Percentiles rank a stretch among this genome's conserved stretches.
These are phyloP conservation scores for Talaromyces amestolkiae DNA, from an alignment of 2,329 filamentous ascomycete species.

Conservation along the genomic window DNA sequence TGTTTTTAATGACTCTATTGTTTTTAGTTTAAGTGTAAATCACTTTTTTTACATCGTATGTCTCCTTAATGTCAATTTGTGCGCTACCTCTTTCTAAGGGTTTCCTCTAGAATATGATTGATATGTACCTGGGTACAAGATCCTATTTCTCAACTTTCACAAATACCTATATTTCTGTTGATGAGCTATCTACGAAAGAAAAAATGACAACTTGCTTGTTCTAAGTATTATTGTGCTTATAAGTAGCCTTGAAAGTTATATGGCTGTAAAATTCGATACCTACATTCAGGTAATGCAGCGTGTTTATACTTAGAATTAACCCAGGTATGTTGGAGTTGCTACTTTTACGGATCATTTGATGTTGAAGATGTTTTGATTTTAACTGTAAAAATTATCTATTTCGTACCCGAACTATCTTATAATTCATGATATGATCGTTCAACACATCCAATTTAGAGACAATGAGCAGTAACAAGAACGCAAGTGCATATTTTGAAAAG, in stretches of 20 bases:
- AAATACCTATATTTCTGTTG: neutral
- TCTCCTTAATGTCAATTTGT: neutral
- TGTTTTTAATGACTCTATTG: neutral
- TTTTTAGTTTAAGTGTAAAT: neutral
- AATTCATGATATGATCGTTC: neutral
- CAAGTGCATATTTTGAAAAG: neutral
- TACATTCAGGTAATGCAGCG: neutral
- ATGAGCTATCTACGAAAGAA: neutral
- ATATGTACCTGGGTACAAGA: neutral
- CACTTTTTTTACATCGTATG: neutral
- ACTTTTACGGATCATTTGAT: neutral
- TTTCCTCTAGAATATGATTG: neutral
- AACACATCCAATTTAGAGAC: neutral
- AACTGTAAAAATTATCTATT: constrained; percentile 9
- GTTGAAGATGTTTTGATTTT: neutral
- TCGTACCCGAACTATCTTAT: neutral
- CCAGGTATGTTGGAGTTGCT: neutral
- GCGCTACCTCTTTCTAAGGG: neutral
- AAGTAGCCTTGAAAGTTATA: neutral
- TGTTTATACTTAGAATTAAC: neutral
- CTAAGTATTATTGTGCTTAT: neutral
- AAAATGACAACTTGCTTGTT: neutral
- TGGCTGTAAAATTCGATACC: neutral
- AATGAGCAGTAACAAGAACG: neutral
- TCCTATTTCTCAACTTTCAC: neutral